Evolutionary conservation across 2,329 filamentous ascomycete genomes (phyloP).

Genomic region (Dothiorella sarmentorum): DNA sequence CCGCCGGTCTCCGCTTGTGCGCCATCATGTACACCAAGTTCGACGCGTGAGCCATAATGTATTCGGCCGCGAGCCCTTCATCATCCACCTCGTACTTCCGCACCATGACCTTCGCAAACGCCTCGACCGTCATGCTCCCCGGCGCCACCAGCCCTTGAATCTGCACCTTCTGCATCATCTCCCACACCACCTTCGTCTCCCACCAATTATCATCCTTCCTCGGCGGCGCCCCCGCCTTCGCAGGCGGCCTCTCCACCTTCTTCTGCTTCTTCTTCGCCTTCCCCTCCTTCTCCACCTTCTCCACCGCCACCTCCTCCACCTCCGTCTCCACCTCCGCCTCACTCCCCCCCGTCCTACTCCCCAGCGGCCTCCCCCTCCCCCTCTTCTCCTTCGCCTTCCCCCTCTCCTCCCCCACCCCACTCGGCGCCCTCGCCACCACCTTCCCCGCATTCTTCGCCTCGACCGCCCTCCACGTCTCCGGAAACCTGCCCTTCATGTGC

Average conservation of each 20-base stretch:
- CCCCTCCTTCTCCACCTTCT: neutral
- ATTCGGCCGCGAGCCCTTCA: slow-evolving; percentile 29
- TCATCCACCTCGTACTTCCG: slow-evolving; percentile 38
- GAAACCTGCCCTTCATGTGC: slow-evolving; percentile 38
- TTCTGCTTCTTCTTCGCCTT: neutral
- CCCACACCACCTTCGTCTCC: slow-evolving; percentile 36
- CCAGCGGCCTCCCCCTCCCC: neutral
- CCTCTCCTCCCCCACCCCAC: slow-evolving; percentile 4
- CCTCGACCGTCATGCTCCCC: slow-evolving; percentile 31
- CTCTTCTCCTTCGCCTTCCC: slow-evolving; percentile 8
- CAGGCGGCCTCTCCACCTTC: neutral
- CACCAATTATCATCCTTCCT: slow-evolving; percentile 42
- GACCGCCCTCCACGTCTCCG: slow-evolving; percentile 24
- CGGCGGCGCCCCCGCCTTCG: slow-evolving; percentile 19
- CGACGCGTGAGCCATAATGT: slow-evolving; percentile 35
- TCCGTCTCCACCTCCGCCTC: too few species aligned
- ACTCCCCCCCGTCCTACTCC: neutral
- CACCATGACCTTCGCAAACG: slow-evolving; percentile 33
- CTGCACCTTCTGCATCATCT: slow-evolving; percentile 39
- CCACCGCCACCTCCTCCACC: slow-evolving; percentile 7
- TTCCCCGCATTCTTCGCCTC: slow-evolving; percentile 26
- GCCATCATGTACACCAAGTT: slow-evolving; percentile 40
- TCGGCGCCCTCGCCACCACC: slow-evolving; percentile 26
- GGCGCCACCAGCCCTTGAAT: slow-evolving; percentile 31
- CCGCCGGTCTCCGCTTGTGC: slow-evolving; percentile 29